phyloP scores from a whole-genome alignment of 2,329 filamentous ascomycete species.

The Colletotrichum sp. region DNA sequence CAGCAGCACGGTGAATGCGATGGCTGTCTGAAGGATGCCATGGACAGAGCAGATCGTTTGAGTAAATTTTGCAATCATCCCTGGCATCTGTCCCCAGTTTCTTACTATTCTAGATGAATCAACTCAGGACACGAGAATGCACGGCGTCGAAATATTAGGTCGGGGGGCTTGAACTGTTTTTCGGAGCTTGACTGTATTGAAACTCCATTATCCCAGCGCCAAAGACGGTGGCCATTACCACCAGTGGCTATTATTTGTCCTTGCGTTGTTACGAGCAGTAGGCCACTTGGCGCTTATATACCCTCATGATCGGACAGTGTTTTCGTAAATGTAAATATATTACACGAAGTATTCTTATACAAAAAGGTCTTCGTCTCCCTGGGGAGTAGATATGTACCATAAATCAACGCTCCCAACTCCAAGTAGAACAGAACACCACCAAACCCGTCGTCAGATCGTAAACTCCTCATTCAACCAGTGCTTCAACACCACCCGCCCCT shows the following conservation, averaged over 20 bases:
- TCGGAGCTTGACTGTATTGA: no score
- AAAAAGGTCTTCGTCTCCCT: not conserved
- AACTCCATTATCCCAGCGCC: no score
- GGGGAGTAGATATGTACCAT: not conserved
- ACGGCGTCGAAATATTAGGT: no score
- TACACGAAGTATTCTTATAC: not conserved
- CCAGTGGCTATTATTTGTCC: no score
- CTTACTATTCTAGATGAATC: no score
- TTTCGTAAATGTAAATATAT: not conserved
- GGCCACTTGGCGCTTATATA: not conserved
- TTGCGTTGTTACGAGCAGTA: not conserved
- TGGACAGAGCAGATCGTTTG: no score
- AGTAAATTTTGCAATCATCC: no score
- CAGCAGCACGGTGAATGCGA: no score
- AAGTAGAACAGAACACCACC: not conserved
- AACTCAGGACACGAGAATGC: no score
- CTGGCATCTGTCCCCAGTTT: no score
- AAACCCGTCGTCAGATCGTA: slow-evolving; percentile 49
- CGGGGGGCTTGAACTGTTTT: no score
- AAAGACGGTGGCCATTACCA: not conserved
- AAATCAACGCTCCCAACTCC: slow-evolving; percentile 1
- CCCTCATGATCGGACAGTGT: not conserved
- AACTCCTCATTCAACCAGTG: slow-evolving; percentile 87
- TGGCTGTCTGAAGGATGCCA: no score
- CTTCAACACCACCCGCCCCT: slow-evolving; percentile 77